These are phyloP conservation scores for Favolaschia claudopus DNA, from an alignment of 768 basidiomycete species.

Conservation along the genomic window DNA sequence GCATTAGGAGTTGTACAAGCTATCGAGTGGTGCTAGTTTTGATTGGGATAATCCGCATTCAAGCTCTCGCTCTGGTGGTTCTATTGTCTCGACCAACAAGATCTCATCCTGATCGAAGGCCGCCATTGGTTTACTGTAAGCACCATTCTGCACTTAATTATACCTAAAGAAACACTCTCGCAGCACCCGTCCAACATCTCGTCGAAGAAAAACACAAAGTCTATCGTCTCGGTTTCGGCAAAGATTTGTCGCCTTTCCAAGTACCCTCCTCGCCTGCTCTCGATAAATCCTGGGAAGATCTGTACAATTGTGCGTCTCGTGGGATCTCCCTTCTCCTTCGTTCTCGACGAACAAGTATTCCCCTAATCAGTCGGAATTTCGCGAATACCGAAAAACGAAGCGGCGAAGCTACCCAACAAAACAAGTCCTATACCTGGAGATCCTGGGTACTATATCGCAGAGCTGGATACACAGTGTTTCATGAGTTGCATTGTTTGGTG, in stretches of 20 bases:
- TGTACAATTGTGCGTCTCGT: background rate
- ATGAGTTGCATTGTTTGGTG: slow-evolving; percentile 27
- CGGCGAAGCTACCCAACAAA: background rate
- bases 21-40: background rate
- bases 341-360: background rate
- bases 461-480: slow-evolving; percentile 23
- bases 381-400: background rate
- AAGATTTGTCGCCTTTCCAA: background rate
- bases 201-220: background rate
- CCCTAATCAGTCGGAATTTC: background rate
- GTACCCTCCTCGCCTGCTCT: background rate
- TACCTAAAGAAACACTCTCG: too few species aligned
- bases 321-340: background rate
- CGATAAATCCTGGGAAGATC: background rate
- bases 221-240: background rate
- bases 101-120: too few species aligned
- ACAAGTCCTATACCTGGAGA: slow-evolving; percentile 3
- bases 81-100: background rate
- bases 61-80: background rate
- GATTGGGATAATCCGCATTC: background rate
- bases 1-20: too few species aligned
- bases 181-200: background rate
- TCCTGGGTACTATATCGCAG: slow-evolving; percentile 17
- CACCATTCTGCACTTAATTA: too few species aligned
- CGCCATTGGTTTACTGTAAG: too few species aligned